These are phyloP conservation scores for Puccinia coronata DNA, from an alignment of 1,284 basidiomycete genomes.

Conservation along the genomic window DNA sequence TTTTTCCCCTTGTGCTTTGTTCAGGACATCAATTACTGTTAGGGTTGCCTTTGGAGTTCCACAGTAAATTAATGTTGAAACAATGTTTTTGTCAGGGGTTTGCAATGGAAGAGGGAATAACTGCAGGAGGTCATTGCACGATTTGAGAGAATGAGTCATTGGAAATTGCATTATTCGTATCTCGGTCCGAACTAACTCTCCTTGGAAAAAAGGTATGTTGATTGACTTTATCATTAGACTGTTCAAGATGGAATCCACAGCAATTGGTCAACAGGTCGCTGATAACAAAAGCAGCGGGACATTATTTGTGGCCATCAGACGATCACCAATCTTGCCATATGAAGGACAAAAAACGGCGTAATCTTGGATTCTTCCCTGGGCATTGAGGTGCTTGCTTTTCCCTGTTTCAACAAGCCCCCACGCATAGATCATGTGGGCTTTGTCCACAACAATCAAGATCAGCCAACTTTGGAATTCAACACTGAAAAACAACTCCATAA, in stretches of 20 bases:
- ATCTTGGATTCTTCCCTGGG: not conserved
- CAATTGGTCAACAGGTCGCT: not conserved
- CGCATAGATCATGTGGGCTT: not conserved
- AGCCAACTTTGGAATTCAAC: not conserved
- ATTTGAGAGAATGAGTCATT: not conserved
- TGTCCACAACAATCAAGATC: not conserved
- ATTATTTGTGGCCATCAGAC: not conserved
- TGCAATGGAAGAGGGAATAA: not conserved
- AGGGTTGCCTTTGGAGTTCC: not conserved
- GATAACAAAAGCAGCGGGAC: not conserved
- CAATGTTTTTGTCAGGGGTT: not conserved
- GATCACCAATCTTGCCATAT: not conserved
- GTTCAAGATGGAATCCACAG: not conserved
- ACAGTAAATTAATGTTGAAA: not conserved
- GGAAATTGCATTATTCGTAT: not conserved
- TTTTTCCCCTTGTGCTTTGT: too few species aligned
- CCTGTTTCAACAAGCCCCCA: not conserved
- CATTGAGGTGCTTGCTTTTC: not conserved
- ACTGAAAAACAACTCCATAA: not conserved
- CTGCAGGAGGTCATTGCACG: not conserved
- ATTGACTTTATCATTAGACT: not conserved
- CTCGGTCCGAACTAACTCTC: not conserved
- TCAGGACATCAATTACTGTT: not conserved
- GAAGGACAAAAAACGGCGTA: not conserved
- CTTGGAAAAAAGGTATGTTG: not conserved